Evolutionary conservation across 1,139 yeast species (phyloP).

Genomic region (Lodderomyces parapsilosis): DNA sequence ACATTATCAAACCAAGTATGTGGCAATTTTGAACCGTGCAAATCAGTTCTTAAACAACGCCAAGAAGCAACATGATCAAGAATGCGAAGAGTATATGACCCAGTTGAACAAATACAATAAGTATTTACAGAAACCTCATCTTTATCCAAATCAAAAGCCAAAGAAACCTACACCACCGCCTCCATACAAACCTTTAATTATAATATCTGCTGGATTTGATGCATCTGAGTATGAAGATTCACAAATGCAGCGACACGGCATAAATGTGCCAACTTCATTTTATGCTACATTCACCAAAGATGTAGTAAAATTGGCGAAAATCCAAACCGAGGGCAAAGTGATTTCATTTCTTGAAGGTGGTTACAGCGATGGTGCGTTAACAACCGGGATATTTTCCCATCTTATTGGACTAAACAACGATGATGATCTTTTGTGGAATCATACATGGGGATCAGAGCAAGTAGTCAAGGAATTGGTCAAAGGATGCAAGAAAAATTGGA

Average conservation of each 20-base stretch:
- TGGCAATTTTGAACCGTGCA: slow-evolving; percentile 64
- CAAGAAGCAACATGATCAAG: slow-evolving; percentile 43
- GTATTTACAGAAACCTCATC: slow-evolving; percentile 30
- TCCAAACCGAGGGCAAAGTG: slow-evolving; percentile 61
- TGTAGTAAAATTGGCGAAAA: slow-evolving; percentile 61
- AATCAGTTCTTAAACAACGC: slow-evolving; percentile 60
- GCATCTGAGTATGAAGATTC: slow-evolving; percentile 82
- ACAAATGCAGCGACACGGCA: slow-evolving; percentile 84
- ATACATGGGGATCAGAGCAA: slow-evolving; percentile 60
- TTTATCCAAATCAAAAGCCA: slow-evolving; percentile 16
- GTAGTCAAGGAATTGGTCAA: slow-evolving; percentile 65
- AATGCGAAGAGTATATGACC: slow-evolving; percentile 31
- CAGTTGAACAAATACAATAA: slow-evolving; percentile 29
- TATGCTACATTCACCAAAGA: slow-evolving; percentile 74
- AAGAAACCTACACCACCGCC: slow-evolving; percentile 36
- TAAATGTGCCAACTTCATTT: slow-evolving; percentile 80
- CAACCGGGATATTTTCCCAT: slow-evolving; percentile 81
- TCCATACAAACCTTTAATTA: slow-evolving; percentile 69
- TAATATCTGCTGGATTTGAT: slow-evolving; percentile 85
- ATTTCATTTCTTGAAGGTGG: slow-evolving; percentile 83
- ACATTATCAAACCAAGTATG: slow-evolving; percentile 62
- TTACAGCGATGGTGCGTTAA: slow-evolving; percentile 78
- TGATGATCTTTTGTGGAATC: slow-evolving; percentile 56
- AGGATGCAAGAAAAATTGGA: slow-evolving; percentile 72
- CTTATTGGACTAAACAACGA: slow-evolving; percentile 57